These are phyloP conservation scores for Macrophomina phaseolina DNA, from an alignment of 2,329 filamentous ascomycete genomes.

Conservation along the genomic window DNA sequence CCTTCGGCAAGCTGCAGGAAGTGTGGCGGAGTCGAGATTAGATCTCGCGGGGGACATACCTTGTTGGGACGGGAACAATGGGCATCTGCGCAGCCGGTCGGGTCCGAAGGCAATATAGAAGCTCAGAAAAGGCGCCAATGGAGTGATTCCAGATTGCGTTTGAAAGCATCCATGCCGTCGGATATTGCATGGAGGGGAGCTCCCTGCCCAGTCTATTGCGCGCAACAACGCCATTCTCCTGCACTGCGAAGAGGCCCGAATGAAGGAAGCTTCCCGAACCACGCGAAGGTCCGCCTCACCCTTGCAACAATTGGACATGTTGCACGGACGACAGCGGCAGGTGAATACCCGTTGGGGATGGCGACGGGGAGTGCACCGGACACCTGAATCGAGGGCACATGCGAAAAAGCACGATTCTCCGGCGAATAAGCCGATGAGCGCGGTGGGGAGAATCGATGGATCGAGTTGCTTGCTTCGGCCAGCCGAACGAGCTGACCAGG, in stretches of 20 bases:
- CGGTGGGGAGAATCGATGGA: neutral
- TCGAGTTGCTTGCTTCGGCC: neutral
- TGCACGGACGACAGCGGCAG: neutral
- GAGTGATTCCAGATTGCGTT: too few species aligned
- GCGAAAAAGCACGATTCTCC: neutral
- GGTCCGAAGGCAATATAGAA: too few species aligned
- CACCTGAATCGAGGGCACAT: neutral
- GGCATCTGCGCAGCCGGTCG: too few species aligned
- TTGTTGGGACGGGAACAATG: too few species aligned
- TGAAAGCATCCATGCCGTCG: too few species aligned
- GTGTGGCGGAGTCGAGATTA: too few species aligned
- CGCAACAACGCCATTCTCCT: neutral
- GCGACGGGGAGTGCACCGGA: neutral
- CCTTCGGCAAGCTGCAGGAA: too few species aligned
- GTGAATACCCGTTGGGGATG: neutral
- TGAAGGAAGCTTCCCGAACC: neutral
- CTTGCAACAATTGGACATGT: neutral
- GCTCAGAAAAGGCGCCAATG: too few species aligned
- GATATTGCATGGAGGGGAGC: neutral
- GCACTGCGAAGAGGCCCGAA: neutral
- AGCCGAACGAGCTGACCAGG: neutral
- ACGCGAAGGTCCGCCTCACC: neutral
- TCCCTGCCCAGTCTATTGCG: neutral
- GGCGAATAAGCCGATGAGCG: neutral
- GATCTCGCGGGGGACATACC: too few species aligned